Evolutionary conservation across 2,329 filamentous ascomycete genomes (phyloP).

Genomic region (Aureobasidium sp.): DNA sequence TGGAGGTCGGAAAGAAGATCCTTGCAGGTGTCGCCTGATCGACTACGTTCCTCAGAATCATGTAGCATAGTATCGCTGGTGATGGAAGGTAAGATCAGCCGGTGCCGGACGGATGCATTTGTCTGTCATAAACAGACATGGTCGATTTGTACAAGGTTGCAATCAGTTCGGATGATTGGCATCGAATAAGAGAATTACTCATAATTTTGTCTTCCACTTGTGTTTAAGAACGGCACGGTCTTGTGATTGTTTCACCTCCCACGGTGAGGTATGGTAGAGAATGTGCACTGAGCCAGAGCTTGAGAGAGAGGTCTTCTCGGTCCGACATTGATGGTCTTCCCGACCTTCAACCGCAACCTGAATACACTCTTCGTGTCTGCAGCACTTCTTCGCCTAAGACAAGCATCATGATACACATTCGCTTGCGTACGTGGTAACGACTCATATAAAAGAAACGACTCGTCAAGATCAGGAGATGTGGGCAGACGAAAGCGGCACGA

Average conservation of each 20-base stretch:
- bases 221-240: neutral
- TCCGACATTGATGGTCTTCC: neutral
- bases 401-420: neutral
- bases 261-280: too few relatives aligned
- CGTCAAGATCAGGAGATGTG: slow-evolving; percentile 15
- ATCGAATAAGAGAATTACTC: neutral
- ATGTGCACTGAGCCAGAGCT: neutral
- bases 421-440: neutral
- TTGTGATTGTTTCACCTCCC: neutral
- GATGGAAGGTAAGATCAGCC: neutral
- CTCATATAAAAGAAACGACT: slow-evolving; percentile 28
- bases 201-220: neutral
- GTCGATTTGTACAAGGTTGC: neutral
- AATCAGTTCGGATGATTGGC: neutral
- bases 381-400: neutral
- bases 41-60: neutral
- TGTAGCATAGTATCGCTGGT: neutral
- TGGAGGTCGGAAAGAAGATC: slow-evolving; percentile 14
- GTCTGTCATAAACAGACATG: neutral
- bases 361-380: neutral
- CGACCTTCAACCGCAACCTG: neutral
- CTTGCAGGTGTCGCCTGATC: slow-evolving; percentile 1
- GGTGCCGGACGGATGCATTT: neutral
- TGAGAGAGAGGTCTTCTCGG: neutral
- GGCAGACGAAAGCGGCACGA: neutral